A percentile compares a stretch with the other conserved stretches of the same genome.
Conservation (phyloP, 768 basidiomycete species). For the Ephemerocybe angulata region DNA sequence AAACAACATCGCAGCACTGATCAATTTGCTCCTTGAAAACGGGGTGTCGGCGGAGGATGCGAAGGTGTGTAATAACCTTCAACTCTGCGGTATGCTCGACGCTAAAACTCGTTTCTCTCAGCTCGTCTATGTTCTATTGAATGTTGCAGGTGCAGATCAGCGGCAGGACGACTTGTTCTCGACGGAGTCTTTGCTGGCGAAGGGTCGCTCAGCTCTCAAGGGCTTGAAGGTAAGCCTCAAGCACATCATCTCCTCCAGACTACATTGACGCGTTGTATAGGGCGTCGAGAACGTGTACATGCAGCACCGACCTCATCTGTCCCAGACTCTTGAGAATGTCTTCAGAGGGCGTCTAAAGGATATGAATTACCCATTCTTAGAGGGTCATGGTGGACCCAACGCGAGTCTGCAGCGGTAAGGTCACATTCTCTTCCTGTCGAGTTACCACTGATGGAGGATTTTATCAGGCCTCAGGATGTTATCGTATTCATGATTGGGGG, state of each 20-base stretch:
- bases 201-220: constrained; percentile 91
- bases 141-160: constrained; percentile 92
- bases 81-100: constrained; percentile 12
- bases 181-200: constrained; percentile 89
- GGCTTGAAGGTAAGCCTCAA: constrained; percentile 72
- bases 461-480: constrained; percentile 82
- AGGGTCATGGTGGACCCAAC: constrained; percentile 55
- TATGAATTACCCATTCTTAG: constrained; percentile 84
- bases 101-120: constrained; percentile 28
- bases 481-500: constrained; percentile 98
- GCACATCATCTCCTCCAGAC: neutral
- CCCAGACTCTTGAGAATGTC: constrained; percentile 86
- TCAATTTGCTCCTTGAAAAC: constrained; percentile 70
- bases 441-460: neutral
- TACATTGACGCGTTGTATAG: constrained; percentile 34
- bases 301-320: constrained; percentile 91
- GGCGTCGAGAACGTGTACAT: constrained; percentile 99
- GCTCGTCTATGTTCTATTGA: constrained; percentile 91
- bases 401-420: constrained; percentile 67
- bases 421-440: neutral
- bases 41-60: constrained; percentile 77
- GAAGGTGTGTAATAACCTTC: constrained; percentile 38
- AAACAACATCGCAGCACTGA: constrained; percentile 74
- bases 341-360: constrained; percentile 86
- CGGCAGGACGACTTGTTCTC: constrained; percentile 97